phyloP scores from a whole-genome alignment of 257 asterid genomes.

The Dorcoceras hygrometricum region DNA sequence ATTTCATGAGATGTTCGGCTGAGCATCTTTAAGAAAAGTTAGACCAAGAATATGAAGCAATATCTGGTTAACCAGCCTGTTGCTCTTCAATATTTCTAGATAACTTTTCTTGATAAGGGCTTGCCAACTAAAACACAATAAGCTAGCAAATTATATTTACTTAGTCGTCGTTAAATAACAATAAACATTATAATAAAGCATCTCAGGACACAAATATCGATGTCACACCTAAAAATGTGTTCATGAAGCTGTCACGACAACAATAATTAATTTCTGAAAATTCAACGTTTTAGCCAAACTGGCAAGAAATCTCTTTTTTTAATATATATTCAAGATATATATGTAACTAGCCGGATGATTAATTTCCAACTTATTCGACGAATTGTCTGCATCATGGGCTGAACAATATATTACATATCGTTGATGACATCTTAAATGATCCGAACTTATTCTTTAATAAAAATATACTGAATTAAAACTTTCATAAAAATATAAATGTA shows the following conservation, averaged over 20 bases:
- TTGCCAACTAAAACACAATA: constrained; percentile 32
- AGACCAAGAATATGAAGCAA: constrained; percentile 2
- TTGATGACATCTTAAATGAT: constrained; percentile 17
- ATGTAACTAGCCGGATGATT: constrained; percentile 18
- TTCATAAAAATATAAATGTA: neutral
- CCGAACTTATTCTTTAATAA: too few species aligned
- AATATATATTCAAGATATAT: constrained; percentile 17
- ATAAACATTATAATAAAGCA: constrained; percentile 24
- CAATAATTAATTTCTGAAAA: constrained; percentile 7
- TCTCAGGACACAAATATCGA: constrained; percentile 14
- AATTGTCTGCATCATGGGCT: constrained; percentile 31
- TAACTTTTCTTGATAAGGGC: constrained; percentile 34
- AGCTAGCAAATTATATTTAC: constrained; percentile 18
- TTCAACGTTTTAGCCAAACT: constrained; percentile 24
- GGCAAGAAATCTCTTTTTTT: constrained; percentile 35
- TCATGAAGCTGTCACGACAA: constrained; percentile 29
- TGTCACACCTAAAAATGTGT: constrained; percentile 26
- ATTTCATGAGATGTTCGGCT: too few species aligned
- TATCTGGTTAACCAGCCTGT: neutral
- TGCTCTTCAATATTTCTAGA: constrained; percentile 16
- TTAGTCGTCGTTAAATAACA: constrained; percentile 48
- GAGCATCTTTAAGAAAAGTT: constrained; percentile 20
- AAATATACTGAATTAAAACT: too few species aligned
- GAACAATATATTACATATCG: constrained; percentile 20
- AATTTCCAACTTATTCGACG: constrained; percentile 22